A percentile compares a stretch with the other conserved stretches of the same genome.
Conservation (phyloP, 2,329 filamentous ascomycete species). For the Beauveria scarabaeidicola region DNA sequence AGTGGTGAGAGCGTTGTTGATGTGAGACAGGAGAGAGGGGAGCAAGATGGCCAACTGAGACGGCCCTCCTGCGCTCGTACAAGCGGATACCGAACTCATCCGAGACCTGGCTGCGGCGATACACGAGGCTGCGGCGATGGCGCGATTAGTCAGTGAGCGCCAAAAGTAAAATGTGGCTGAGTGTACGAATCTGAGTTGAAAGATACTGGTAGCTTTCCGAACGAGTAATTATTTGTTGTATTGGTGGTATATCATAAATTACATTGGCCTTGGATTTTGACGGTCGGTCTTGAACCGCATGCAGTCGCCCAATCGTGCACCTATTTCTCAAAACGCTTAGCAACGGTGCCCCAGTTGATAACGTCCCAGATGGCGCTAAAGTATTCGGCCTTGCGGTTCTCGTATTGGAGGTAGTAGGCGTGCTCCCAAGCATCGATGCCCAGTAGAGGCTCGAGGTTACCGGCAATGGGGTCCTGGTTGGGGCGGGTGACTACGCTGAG, state of each 20-base stretch:
- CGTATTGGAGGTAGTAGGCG: constrained; percentile 90
- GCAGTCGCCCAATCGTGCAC: neutral
- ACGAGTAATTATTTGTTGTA: neutral
- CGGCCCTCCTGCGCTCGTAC: neutral
- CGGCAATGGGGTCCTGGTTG: constrained; percentile 85
- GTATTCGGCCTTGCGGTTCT: constrained; percentile 96
- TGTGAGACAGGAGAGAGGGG: neutral
- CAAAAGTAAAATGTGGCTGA: too few species aligned
- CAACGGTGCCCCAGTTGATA: constrained; percentile 88
- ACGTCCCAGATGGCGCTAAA: constrained; percentile 92
- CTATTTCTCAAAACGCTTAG: constrained; percentile 59
- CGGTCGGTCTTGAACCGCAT: neutral
- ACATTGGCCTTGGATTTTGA: neutral
- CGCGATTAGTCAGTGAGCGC: neutral
- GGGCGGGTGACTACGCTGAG: constrained; percentile 61
- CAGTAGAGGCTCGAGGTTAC: constrained; percentile 71
- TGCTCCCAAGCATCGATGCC: constrained; percentile 96
- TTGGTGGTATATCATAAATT: constrained; percentile 9
- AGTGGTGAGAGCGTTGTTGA: neutral
- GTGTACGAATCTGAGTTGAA: too few species aligned
- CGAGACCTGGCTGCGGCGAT: neutral
- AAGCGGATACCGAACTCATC: neutral
- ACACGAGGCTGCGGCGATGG: neutral
- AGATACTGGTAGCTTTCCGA: too few species aligned
- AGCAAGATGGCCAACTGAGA: neutral